Evolutionary conservation across 441 rosid genomes (phyloP), one percentile per base, ranked within the genome.

Genomic region (Gossypium davidsonii): DNA sequence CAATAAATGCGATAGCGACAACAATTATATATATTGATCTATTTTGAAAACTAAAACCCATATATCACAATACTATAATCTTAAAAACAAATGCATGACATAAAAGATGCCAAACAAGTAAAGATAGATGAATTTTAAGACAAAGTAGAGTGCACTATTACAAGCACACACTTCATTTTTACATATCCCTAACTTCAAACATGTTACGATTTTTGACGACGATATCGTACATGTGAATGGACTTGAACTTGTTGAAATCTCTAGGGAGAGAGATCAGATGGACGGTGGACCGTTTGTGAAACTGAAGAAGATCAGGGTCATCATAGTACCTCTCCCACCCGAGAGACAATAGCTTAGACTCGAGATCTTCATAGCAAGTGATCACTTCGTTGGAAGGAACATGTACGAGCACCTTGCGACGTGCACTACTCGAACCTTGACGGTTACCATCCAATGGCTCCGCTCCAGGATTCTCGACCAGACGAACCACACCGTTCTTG

Each of bases 311-410:
- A 11, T 80, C 73, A 3, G 92, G 92, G 8, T 91, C 91, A 0
- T 83, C 86, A 44, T 86, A 79, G 79, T 91, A 88, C 84, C 91
- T 84, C 79, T 91, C 92, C 98, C 98, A 90, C 2, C 98, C 98
- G 0, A 91, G 91, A 21, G 84, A 64, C 63, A 15, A 28, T 7
- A 93, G 83, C 79, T 86, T 87, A 63, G 75, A 72, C 78, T 88
- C 88, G 17, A 93, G 95, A 48, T 76, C 87, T 0, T 76, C 77
- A 56, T 88, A 91, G 11, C 90, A 88, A 1, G 87, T 84, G 26
- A 91, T 86, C 9, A 84, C 86, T 44, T 93, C 93, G 57, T 88
- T 82, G 2, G 82, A 74, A 1, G 95, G 92, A 12, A 73, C 72
- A 75, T 88, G 83, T 1, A 93, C 87, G 8, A 93, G 79, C 71